Conservation (phyloP, 2,329 filamentous ascomycete genomes). For the Penicillium sp. region DNA sequence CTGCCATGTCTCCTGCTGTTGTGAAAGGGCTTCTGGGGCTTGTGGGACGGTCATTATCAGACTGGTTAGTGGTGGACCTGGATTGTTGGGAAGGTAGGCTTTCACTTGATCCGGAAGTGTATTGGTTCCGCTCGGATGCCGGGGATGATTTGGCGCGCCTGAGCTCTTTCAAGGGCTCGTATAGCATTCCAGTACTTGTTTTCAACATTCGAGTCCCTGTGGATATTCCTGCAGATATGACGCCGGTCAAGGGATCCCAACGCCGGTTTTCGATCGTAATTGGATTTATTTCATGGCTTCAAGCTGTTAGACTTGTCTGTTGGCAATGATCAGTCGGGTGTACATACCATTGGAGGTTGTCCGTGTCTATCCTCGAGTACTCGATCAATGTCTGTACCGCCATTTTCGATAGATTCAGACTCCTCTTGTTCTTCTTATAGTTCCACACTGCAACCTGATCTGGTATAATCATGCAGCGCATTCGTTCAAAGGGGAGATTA, state of each 20-base stretch:
- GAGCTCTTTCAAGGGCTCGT: conserved; percentile 30
- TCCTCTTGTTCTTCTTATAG: conserved; percentile 10
- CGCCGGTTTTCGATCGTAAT: conserved; percentile 36
- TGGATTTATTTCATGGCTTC: conserved; percentile 28
- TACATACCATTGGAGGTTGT: conserved; percentile 23
- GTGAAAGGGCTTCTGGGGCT: conserved; percentile 4
- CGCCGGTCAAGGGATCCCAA: conserved; percentile 35
- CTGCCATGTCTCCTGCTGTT: conserved; percentile 14
- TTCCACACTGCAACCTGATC: conserved; percentile 27
- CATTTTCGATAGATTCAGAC: conserved; percentile 23
- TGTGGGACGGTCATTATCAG: background rate
- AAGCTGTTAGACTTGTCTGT: background rate
- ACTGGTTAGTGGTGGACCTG: background rate
- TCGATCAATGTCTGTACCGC: conserved; percentile 28
- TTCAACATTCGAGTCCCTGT: conserved; percentile 28
- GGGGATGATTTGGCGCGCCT: conserved; percentile 6
- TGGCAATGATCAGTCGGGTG: background rate
- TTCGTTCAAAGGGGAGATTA: conserved; percentile 25
- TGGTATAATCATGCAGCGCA: conserved; percentile 28
- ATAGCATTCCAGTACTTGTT: conserved; percentile 27
- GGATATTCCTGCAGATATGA: conserved; percentile 25
- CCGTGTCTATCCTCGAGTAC: conserved; percentile 19
- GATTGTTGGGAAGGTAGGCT: background rate
- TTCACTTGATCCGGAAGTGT: background rate
- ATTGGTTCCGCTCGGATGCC: background rate